Evolutionary conservation across 2,329 filamentous ascomycete species (phyloP), one percentile per base, ranked within the genome.

Genomic region (Claviceps humidiphila): DNA sequence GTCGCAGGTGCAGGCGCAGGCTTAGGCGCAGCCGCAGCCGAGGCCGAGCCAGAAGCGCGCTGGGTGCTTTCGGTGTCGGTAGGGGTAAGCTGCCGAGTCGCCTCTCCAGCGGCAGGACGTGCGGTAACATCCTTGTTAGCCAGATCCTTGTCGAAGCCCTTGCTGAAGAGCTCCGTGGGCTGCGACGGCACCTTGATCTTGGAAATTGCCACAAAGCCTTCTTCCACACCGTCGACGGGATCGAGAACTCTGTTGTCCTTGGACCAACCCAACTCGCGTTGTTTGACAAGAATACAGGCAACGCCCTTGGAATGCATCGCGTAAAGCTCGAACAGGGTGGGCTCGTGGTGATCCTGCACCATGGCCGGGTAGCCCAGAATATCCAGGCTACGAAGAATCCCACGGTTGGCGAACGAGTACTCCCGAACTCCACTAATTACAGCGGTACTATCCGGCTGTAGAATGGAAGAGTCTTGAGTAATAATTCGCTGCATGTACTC

Each of bases 291-390:
- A 51, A 97, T 67, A 61, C 87, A 91, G 17, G 90, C 90, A n/a
- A 97, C 89, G 55, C 93, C 93, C 71, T 89, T 94, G 11, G 93
- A 96, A 68, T 98, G 91, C 85, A 96, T 95, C 37, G 89, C 86
- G 65, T 98, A 98, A 9, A 98, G 76, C 71, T 98, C 93, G 62
- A 98, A 97, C 14, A 96, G 71, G 5, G 84, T 82, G 16, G 81
- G 80, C 57, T 93, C 85, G 22, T 85, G 82, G 24, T 74, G 74
- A 41, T 80, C 78, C 54, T 81, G 75, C 6, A 76, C 70, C 56
- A 81, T 78, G 52, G 84, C 79, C 38, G 85, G 82, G 59, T 77
- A 83, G 61, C 84, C 81, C 26, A 97, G 77, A 62, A 98, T 88
- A 62, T 95, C 89, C 52, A 98, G 72, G 65, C 91, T 97, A 66